Evolutionary conservation across 2,329 filamentous ascomycete genomes (phyloP), one percentile per base, ranked within the genome.

Genomic region (Cryphonectria naterciae): DNA sequence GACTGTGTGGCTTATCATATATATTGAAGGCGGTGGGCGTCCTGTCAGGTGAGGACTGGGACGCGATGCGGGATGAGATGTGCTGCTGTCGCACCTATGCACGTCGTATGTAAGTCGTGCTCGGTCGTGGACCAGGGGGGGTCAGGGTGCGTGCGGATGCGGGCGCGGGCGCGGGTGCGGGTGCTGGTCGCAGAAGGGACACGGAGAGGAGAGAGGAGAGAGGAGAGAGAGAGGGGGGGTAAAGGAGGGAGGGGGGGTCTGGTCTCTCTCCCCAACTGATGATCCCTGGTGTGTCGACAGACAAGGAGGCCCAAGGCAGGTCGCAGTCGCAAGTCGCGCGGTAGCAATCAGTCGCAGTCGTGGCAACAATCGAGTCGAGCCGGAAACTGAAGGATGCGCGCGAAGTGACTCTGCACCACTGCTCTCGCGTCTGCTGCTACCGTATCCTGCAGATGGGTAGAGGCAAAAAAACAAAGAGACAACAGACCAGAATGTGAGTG

Each of bases 61-160:
- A 65, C 61, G 39, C 11, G 65, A 70, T 68, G 72, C 72, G 70
- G 72, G 70, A 72, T 68, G 70, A 61, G 70, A 68, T 46, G 67
- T 61, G 65, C 62, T 69, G 68, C 70, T 25, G 72, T 72, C 72
- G 72, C 72, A 73, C 67, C 67, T 69, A 73, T 71, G 71, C 73
- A 73, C 69, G 73, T 64, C 66, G 69, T 61, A 69, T 70, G 68
- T 60, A 64, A 69, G 69, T 73, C 66, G 65, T 68, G 60, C 71
- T 68, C 56, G 71, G 63, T 73, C 39, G 68, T 63, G 65, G 60
- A 61, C 61, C 65, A 28, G 43, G 43, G 70, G 43, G 37, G 70
- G 65, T 22, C 61, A n/a, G 32, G 61, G 19, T 49, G 17, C 43
- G 43, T 46, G 43, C 17, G 17, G 19, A n/a, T 49, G 43, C 37